Evolutionary conservation across 1,284 basidiomycete species (phyloP).

Genomic region (Ustilago lituana): DNA sequence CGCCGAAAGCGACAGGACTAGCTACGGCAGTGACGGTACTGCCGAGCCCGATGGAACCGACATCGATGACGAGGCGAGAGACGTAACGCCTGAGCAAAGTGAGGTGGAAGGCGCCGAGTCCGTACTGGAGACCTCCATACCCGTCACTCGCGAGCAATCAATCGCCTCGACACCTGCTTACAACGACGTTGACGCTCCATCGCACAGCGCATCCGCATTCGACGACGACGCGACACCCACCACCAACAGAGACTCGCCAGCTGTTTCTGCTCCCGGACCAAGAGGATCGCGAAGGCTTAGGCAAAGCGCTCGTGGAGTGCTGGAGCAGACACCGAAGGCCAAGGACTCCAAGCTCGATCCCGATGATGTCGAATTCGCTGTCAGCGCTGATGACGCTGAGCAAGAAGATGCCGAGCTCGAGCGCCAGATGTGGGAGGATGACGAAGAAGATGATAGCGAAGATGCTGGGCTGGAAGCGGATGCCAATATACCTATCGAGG

Average conservation of each 20-base stretch:
- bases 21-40: conserved; percentile 32
- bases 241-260: background rate
- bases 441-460: conserved; percentile 69
- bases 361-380: conserved; percentile 35
- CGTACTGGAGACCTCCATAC: conserved; percentile 6
- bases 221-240: conserved; percentile 1
- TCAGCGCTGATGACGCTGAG: conserved; percentile 38
- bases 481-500: conserved; percentile 72
- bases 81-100: conserved; percentile 28
- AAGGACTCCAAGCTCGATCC: conserved; percentile 26
- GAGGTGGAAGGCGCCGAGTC: conserved; percentile 1
- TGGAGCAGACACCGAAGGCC: background rate
- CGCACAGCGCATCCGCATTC: background rate
- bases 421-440: conserved; percentile 62
- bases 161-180: conserved; percentile 6
- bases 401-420: conserved; percentile 65
- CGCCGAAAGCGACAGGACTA: conserved; percentile 37
- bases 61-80: conserved; percentile 17
- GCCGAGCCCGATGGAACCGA: conserved; percentile 26
- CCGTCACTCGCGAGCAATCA: conserved; percentile 13
- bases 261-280: background rate
- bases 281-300: conserved; percentile 9
- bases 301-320: conserved; percentile 9
- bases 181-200: background rate
- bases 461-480: conserved; percentile 71